Base-by-base conservation (phyloP, 495 filamentous ascomycete genomes). In the Amniculicola lignicola region DNA sequence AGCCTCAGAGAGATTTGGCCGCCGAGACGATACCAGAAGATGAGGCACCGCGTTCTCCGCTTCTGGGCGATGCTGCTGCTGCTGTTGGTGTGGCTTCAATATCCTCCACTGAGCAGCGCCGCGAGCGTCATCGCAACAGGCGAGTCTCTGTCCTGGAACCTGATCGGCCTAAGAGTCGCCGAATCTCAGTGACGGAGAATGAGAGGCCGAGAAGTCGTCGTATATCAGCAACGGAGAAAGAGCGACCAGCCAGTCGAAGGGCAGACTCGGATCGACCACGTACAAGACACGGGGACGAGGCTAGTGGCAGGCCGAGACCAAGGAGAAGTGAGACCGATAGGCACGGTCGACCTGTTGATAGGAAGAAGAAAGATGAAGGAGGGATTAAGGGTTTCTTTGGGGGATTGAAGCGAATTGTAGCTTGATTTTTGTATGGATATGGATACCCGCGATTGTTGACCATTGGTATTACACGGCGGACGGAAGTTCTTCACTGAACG, bases 301-400 rank as follows among this genome's bases (percentile, higher is more conserved):
- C 29, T 33, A 7, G 9, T n/a, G 9, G 29, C 23, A 40, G 59
- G 15, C 18, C 16, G 9, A 18, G 37, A 27, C 55, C 54, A 14
- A 52, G 37, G 16, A 11, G 44, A 9, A 53, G 53, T 36, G 61
- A 59, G 21, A 51, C 31, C 4, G 46, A 39, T 5, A 16, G 51
- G 16, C 50, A 49, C 25, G 46, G 49, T 11, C 37, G 53, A 1
- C 37, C 44, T 15, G n/a, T n/a, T n/a, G n/a, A n/a, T n/a, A n/a
- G n/a, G n/a, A 55, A 49, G 54, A 58, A 52, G 50, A 63, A 59
- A 25, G 61, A 63, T 24, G 61, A 63, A 25, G 44, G 54, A n/a
- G 54, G 50, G n/a, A 3, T 63, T 1, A 55, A 47, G 14, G 44
- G 49, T 4, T 50, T 62, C 15, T 62, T 57, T 51, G 52, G 52